Conservation (phyloP, 2,329 filamentous ascomycete genomes). For the Fusarium metavorans region DNA sequence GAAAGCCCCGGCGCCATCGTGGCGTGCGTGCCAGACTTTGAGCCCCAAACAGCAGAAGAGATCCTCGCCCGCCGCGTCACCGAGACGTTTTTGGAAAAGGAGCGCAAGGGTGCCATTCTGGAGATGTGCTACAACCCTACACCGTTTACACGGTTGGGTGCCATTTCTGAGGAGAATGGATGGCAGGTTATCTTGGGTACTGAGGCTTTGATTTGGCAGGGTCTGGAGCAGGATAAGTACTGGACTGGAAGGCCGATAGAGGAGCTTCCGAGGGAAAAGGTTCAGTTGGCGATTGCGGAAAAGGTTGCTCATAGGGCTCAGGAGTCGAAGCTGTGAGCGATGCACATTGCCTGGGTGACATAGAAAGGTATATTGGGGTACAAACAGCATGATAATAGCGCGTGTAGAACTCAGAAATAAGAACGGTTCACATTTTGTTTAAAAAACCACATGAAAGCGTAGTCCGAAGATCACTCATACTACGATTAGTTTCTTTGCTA, state of each 20-base stretch:
- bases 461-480: not conserved
- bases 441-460: not conserved
- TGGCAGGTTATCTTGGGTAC: conserved; percentile 83
- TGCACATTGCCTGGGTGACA: not conserved
- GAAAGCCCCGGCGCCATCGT: conserved; percentile 75
- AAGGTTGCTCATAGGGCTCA: conserved; percentile 43
- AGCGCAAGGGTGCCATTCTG: conserved; percentile 74
- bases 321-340: conserved; percentile 31
- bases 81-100: conserved; percentile 59
- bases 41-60: conserved; percentile 75
- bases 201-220: conserved; percentile 83
- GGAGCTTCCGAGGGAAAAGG: conserved; percentile 56
- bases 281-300: conserved; percentile 39
- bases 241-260: conserved; percentile 74
- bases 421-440: not conserved
- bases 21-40: conserved; percentile 80
- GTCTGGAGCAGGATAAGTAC: conserved; percentile 73
- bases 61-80: conserved; percentile 67
- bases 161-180: conserved; percentile 68
- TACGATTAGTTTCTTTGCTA: not conserved
- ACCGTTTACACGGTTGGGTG: conserved; percentile 75
- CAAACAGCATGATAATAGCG: not conserved
- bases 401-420: not conserved
- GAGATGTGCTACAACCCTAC: conserved; percentile 89
- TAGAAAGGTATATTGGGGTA: not conserved